Base-by-base conservation (phyloP, 2,329 filamentous ascomycete genomes). In the Simplicillium sp. region DNA sequence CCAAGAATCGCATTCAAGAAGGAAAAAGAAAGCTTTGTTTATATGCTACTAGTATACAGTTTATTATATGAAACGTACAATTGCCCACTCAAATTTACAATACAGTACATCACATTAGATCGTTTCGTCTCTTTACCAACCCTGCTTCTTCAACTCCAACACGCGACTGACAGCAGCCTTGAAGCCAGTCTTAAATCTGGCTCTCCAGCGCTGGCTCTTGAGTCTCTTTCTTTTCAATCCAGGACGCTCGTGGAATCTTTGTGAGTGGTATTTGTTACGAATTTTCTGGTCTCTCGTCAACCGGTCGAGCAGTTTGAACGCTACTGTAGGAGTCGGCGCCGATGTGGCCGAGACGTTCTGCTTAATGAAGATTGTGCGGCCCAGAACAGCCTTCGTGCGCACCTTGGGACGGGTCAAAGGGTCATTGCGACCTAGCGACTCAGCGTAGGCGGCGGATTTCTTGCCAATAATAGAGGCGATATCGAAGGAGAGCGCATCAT, bases 191-290 rank as follows among this genome's bases (percentile, higher is more conserved):
- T 76, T 80, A 62, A 90, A 92, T 44, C 77, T 73, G 47, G 50
- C 64, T 57, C 76, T 71, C 82, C 84, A 88, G 46, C 85, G 70
- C 67, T 82, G 68, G 44, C 75, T 80, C 58, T 66, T 68, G 50
- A 87, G 61, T 53, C 86, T 74, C 77, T 92, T 94, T 61, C 81
- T 73, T 73, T 84, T 87, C 53, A 87, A 53, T 2, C 86, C 87
- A 0, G 73, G 73, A 36, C 87, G 67, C 68, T 92, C 86, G 60
- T 94, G 82, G 53, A 78, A 86, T 47, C 70, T 68, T 62, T 92
- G 86, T 47, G 52, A 58, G 15, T 60, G 57, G 40, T 67, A 67
- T 51, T 87, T 79, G 3, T 37, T 43, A 48, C 61, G 67, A 38
- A 92, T 64, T 34, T 61, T 67, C 54, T 90, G 88, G 52, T 57